Evolutionary conservation across 2,329 filamentous ascomycete genomes (phyloP).

Genomic region (Boeremia lycopersici): DNA sequence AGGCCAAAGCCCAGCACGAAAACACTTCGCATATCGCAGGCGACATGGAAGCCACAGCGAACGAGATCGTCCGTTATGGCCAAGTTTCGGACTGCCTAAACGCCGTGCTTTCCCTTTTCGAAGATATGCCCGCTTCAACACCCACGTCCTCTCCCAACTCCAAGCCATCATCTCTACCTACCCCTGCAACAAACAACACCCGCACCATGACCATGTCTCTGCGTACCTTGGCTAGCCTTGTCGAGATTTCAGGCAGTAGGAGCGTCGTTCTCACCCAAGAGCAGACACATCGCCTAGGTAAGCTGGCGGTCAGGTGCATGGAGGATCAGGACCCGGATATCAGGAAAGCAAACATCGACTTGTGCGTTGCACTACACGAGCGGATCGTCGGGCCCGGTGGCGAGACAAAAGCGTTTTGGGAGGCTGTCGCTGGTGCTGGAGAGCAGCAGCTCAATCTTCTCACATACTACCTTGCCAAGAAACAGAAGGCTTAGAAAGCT

Average conservation of each 20-base stretch:
- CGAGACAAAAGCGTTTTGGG: conserved; percentile 66
- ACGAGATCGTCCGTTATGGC: conserved; percentile 71
- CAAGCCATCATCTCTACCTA: conserved; percentile 41
- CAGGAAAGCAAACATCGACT: conserved; percentile 74
- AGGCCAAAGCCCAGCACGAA: conserved; percentile 70
- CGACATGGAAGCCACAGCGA: conserved; percentile 74
- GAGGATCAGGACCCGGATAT: conserved; percentile 50
- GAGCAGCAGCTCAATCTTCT: conserved; percentile 78
- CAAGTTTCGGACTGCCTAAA: conserved; percentile 61
- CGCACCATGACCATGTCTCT: conserved; percentile 50
- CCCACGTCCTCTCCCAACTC: conserved; percentile 39
- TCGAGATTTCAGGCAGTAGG: conserved; percentile 42
- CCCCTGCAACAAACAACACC: conserved; percentile 23
- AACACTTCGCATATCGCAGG: conserved; percentile 73
- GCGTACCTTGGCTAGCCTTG: conserved; percentile 46
- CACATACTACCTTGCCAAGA: conserved; percentile 76
- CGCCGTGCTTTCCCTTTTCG: conserved; percentile 47
- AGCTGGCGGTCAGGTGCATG: conserved; percentile 46
- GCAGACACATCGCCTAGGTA: conserved; percentile 47
- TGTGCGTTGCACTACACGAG: conserved; percentile 75
- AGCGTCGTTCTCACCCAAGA: conserved; percentile 38
- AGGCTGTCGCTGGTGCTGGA: conserved; percentile 64
- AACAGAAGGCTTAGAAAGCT: conserved; percentile 32
- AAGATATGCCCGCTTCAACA: conserved; percentile 34
- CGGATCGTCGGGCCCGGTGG: conserved; percentile 36